Evolutionary conservation across 2,329 filamentous ascomycete genomes (phyloP).

Genomic region (Talaromyces sp.): DNA sequence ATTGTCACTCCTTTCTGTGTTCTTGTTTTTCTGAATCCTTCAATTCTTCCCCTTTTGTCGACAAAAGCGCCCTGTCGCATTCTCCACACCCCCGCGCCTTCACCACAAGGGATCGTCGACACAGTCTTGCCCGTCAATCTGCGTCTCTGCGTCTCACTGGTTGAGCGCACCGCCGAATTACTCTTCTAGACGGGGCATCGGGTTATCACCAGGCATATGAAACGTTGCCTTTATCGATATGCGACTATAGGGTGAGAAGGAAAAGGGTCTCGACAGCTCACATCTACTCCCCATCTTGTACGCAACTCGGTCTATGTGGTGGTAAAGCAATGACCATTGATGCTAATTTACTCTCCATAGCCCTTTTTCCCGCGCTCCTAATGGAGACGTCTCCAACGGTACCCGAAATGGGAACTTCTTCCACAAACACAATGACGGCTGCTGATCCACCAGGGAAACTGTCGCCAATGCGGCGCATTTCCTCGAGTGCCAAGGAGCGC

Average conservation of each 20-base stretch:
- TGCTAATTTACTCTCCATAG: neutral
- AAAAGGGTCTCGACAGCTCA: neutral
- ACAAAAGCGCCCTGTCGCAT: neutral
- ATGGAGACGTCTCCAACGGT: constrained; percentile 6
- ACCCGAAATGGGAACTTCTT: neutral
- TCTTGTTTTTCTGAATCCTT: neutral
- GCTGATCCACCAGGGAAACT: constrained; percentile 51
- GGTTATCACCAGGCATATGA: neutral
- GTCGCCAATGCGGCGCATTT: constrained; percentile 61
- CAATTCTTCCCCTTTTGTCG: neutral
- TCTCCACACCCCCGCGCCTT: neutral
- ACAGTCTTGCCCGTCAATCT: neutral
- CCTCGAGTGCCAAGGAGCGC: constrained; percentile 73
- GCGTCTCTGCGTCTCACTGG: neutral
- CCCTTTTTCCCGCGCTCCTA: neutral
- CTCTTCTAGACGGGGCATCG: neutral
- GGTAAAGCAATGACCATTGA: neutral
- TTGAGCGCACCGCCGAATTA: neutral
- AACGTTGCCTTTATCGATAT: neutral
- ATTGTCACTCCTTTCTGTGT: neutral
- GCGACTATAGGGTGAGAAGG: neutral
- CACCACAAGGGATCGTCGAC: neutral
- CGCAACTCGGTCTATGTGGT: neutral
- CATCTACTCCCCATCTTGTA: neutral
- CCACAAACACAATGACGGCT: constrained; percentile 1